Conservation (phyloP, 2,329 filamentous ascomycete genomes). For the Microsporum audouinii region DNA sequence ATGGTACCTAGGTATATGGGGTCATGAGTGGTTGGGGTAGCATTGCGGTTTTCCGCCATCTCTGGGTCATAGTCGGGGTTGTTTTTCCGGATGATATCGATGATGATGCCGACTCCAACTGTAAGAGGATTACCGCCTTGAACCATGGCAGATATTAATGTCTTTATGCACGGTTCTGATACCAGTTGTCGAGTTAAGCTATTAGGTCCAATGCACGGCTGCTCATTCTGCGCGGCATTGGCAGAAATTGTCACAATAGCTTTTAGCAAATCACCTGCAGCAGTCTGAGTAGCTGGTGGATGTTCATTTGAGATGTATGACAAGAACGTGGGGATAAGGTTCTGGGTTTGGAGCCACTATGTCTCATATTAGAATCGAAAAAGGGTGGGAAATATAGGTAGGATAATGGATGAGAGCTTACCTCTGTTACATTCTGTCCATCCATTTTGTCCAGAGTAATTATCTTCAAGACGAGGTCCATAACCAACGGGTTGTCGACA, state of each 20-base stretch:
- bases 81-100: constrained; percentile 97
- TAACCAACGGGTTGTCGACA: constrained; percentile 94
- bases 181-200: constrained; percentile 91
- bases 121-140: constrained; percentile 86
- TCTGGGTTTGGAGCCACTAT: constrained; percentile 82
- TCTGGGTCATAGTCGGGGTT: constrained; percentile 98
- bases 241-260: constrained; percentile 98
- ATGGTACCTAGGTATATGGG: constrained; percentile 92
- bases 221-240: constrained; percentile 94
- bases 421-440: constrained; percentile 86
- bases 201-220: constrained; percentile 97
- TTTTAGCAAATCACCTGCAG: constrained; percentile 93
- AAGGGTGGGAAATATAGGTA: neutral
- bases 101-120: constrained; percentile 92
- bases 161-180: constrained; percentile 69
- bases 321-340: constrained; percentile 75
- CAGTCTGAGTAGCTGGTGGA: constrained; percentile 83
- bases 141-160: constrained; percentile 84
- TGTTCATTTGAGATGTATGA: constrained; percentile 77
- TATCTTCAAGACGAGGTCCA: constrained; percentile 93
- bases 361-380: constrained; percentile 3
- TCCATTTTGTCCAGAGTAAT: constrained; percentile 92
- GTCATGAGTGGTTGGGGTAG: constrained; percentile 70
- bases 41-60: constrained; percentile 66
- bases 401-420: constrained; percentile 33